Conservation (phyloP, 2,329 filamentous ascomycete species). For the Diaporthe citriasiana region DNA sequence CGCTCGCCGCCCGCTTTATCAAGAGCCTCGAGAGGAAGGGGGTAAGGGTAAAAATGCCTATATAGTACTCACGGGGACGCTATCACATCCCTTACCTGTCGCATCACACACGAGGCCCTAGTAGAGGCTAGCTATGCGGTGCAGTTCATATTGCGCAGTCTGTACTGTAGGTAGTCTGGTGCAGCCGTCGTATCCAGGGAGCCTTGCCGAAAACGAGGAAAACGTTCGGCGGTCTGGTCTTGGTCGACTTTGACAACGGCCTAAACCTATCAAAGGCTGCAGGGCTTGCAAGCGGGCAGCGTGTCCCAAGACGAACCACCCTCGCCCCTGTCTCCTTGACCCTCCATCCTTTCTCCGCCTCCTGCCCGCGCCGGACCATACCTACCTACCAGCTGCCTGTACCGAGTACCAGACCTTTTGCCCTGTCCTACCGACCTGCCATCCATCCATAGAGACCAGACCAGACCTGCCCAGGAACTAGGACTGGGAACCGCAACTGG, state of each 20-base stretch:
- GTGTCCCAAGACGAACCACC: conserved; percentile 34
- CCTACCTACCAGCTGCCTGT: conserved; percentile 2
- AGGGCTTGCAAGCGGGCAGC: conserved; percentile 36
- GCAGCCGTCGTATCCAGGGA: conserved; percentile 33
- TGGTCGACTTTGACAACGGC: conserved; percentile 33
- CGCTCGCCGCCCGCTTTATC: not conserved
- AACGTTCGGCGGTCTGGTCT: conserved; percentile 36
- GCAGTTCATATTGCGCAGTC: conserved; percentile 1
- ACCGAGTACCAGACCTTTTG: not conserved
- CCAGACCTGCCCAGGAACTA: conserved; percentile 29
- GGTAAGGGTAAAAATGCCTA: no score
- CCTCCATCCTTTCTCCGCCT: conserved; percentile 39
- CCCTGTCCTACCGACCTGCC: conserved; percentile 1
- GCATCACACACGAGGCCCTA: not conserved
- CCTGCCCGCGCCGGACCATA: conserved; percentile 20
- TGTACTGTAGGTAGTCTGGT: conserved; percentile 8
- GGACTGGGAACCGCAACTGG: conserved; percentile 30
- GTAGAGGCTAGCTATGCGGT: not conserved
- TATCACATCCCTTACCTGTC: conserved; percentile 11
- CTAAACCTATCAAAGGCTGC: conserved; percentile 37
- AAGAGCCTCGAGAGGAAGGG: not conserved
- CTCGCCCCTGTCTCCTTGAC: conserved; percentile 33
- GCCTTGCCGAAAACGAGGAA: conserved; percentile 35
- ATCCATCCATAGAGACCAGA: conserved; percentile 28
- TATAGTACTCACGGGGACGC: not conserved